Percentiles rank a stretch among this genome's conserved stretches.
Evolutionary conservation across 129 eudicot species (phyloP).

Genomic region (Flaveria trinervia): DNA sequence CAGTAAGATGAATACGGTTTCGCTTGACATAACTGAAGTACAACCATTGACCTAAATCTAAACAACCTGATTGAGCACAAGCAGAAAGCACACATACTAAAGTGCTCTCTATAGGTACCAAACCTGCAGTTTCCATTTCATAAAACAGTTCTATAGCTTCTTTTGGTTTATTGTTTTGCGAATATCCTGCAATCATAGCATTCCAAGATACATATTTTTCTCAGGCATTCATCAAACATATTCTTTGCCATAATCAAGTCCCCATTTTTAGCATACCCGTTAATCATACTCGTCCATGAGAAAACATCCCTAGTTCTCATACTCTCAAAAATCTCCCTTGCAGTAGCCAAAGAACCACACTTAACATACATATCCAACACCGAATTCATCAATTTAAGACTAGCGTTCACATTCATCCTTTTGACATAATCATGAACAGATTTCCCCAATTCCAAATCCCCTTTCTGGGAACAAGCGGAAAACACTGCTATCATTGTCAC

Average conservation of each 20-base stretch:
- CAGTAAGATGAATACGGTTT: conserved; percentile 44
- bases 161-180: conserved; percentile 42
- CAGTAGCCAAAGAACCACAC: conserved; percentile 57
- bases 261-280: conserved; percentile 56
- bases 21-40: conserved; percentile 52
- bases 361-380: conserved; percentile 74
- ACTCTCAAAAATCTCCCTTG: conserved; percentile 50
- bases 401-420: conserved; percentile 26
- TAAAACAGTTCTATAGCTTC: conserved; percentile 65
- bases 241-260: conserved; percentile 42
- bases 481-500: conserved; percentile 59
- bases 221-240: conserved; percentile 71
- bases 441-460: conserved; percentile 55
- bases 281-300: conserved; percentile 72
- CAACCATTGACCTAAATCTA: conserved; percentile 78
- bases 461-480: conserved; percentile 61
- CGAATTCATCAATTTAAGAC: conserved; percentile 54
- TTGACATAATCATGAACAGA: conserved; percentile 37
- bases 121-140: conserved; percentile 54
- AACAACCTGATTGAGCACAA: conserved; percentile 60
- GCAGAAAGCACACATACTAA: conserved; percentile 62
- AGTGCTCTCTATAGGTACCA: conserved; percentile 57
- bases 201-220: conserved; percentile 68
- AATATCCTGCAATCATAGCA: conserved; percentile 60
- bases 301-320: conserved; percentile 60